Percentiles rank a stretch among this genome's conserved stretches.
Conservation (phyloP, 352 stramenopile genomes). For the Phytophthora quininea region DNA sequence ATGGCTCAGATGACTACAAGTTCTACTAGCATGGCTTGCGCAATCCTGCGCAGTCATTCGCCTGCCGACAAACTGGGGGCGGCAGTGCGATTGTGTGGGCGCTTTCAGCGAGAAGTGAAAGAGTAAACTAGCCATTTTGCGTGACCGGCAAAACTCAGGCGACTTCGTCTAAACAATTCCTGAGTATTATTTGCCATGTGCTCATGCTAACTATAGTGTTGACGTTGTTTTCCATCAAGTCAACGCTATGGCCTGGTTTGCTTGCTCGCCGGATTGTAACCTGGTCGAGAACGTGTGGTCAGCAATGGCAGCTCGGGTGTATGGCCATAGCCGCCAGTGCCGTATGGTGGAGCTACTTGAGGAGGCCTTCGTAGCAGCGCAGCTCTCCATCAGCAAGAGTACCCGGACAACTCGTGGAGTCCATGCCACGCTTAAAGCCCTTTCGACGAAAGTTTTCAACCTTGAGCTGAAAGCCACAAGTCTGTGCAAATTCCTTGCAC, state of each 20-base stretch:
- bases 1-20: neutral
- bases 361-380: neutral
- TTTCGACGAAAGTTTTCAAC: neutral
- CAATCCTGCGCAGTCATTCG: neutral
- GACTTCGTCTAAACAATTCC: neutral
- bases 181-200: neutral
- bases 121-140: slow-evolving; percentile 1
- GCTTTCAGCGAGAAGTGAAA: neutral
- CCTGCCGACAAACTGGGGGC: neutral
- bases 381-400: slow-evolving; percentile 5
- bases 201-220: neutral
- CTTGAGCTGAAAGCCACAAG: too few relatives aligned
- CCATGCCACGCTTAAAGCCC: slow-evolving; percentile 13
- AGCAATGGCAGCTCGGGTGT: slow-evolving; percentile 5
- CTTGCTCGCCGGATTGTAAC: slow-evolving; percentile 10
- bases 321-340: slow-evolving; percentile 6
- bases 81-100: neutral
- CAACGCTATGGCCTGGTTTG: slow-evolving; percentile 12
- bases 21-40: neutral
- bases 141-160: neutral
- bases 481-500: too few relatives aligned
- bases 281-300: slow-evolving; percentile 20
- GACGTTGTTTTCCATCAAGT: slow-evolving; percentile 1
- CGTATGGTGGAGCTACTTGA: neutral
- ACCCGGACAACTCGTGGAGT: slow-evolving; percentile 11